Evolutionary conservation across 164 flowering plant species (phyloP).

Genomic region (Tinospora cordifolia): DNA sequence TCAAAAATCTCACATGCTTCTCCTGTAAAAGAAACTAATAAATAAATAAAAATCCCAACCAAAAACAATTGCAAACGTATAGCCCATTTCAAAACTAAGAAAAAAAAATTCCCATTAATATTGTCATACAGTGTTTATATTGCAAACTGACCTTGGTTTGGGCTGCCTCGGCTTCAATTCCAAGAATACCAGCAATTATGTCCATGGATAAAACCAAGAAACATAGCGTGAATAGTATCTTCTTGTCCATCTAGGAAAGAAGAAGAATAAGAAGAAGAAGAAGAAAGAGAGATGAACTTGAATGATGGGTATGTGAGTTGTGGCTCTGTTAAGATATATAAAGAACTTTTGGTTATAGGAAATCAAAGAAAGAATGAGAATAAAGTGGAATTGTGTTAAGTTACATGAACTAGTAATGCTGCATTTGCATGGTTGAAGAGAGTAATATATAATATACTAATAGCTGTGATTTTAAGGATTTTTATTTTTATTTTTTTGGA

Average conservation of each 20-base stretch:
- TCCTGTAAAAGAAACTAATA: slow-evolving; percentile 32
- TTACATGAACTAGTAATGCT: neutral
- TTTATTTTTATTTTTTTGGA: too few relatives aligned
- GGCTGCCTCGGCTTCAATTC: slow-evolving; percentile 75
- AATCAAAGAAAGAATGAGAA: neutral
- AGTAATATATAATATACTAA: too few relatives aligned
- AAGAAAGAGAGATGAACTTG: neutral
- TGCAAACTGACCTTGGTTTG: slow-evolving; percentile 61
- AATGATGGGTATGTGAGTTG: neutral
- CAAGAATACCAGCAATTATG: slow-evolving; percentile 70
- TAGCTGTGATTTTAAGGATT: slow-evolving; percentile 7
- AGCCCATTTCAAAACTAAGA: neutral
- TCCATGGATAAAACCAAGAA: slow-evolving; percentile 53
- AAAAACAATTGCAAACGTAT: neutral
- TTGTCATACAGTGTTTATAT: neutral
- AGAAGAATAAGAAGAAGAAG: neutral
- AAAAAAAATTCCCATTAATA: neutral
- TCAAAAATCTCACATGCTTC: slow-evolving; percentile 57
- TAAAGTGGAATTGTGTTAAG: slow-evolving; percentile 3
- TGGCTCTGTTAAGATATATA: slow-evolving; percentile 7
- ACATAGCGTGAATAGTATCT: slow-evolving; percentile 38
- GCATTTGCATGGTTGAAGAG: neutral
- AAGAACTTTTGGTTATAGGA: neutral
- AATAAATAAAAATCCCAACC: neutral
- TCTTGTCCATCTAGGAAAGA: slow-evolving; percentile 28